Percentiles rank a stretch among this genome's conserved stretches.
Conservation (phyloP, 2,329 filamentous ascomycete genomes). For the Bertia moriformis region DNA sequence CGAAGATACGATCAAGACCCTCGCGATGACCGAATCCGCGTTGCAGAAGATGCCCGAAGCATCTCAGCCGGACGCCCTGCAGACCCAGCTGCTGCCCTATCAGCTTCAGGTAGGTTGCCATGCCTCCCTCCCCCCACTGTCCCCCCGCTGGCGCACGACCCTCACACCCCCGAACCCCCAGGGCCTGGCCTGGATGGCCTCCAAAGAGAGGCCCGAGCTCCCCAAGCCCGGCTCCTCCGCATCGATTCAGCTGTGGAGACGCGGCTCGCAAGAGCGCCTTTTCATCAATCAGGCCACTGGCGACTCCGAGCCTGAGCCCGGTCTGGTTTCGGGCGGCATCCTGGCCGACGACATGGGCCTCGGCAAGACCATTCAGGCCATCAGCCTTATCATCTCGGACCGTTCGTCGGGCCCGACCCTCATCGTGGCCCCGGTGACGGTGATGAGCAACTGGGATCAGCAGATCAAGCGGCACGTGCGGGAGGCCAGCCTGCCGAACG, state of each 20-base stretch:
- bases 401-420: conserved; percentile 48
- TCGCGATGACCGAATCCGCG: too few relatives aligned
- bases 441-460: conserved; percentile 82
- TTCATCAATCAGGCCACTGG: conserved; percentile 62
- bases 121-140: too few relatives aligned
- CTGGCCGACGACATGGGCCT: conserved; percentile 87
- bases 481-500: conserved; percentile 41
- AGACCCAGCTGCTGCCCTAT: too few relatives aligned
- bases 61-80: too few relatives aligned
- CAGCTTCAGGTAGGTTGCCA: too few relatives aligned
- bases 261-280: conserved; percentile 28
- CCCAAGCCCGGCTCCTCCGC: conserved; percentile 43
- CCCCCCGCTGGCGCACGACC: too few relatives aligned
- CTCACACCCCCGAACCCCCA: too few relatives aligned
- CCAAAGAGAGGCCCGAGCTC: conserved; percentile 56
- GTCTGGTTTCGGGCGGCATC: conserved; percentile 66
- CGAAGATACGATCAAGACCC: too few relatives aligned
- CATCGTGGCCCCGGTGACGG: conserved; percentile 67
- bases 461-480: conserved; percentile 64
- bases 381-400: conserved; percentile 55
- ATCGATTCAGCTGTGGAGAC: conserved; percentile 67
- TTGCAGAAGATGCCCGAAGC: too few relatives aligned
- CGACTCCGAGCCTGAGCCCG: conserved; percentile 37
- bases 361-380: conserved; percentile 77
- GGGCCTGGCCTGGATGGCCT: too few relatives aligned